Evolutionary conservation across 352 stramenopile species (phyloP), one percentile per base, ranked within the genome.

Genomic region (Bremia lactucae): DNA sequence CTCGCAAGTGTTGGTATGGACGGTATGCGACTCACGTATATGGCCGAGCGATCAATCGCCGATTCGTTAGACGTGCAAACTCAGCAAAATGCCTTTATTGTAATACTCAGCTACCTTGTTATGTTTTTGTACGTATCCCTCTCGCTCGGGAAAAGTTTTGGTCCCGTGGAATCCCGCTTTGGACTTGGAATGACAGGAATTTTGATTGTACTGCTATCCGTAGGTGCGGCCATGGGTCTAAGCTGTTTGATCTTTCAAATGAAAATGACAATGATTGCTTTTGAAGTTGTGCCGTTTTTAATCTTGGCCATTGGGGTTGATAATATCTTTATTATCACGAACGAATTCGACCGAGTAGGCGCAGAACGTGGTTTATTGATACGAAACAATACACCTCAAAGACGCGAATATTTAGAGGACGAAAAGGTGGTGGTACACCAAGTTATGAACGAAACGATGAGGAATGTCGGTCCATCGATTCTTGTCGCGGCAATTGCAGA

Each of bases 291-390:
- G 28, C 85, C 85, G 11, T 96, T 96, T 41, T 56, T 96, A 36
- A 80, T 94, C n/a, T 58, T 96, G 13, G 83, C 85, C 2, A 95
- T 96, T 43, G 85, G 85, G 13, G 82, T 96, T 21, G 85, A 96
- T 61, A 96, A 96, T 52, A 94, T 95, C 81, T 94, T 95, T 46
- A 93, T 95, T 50, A 47, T 95, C 2, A 91, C 82, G 13, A 90
- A 92, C 49, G 80, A 94, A 39, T 85, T 90, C 39, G 78, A 90
- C 31, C 66, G 78, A 10, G 61, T 88, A 7, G 53, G 59, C 8
- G 58, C 48, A 4, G 22, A 78, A 11, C 74, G 70, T 20, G 73
- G 70, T 6, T 40, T 72, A 57, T 59, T 23, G 40, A 56, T 26
- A 47, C n/a, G 26, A 60, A 36, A 8, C 53, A 54, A 10, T 52